Percentiles rank a stretch among this genome's conserved stretches.
phyloP scores from a whole-genome alignment of 148 eudicot species.

The Rhododendron williamsianum region DNA sequence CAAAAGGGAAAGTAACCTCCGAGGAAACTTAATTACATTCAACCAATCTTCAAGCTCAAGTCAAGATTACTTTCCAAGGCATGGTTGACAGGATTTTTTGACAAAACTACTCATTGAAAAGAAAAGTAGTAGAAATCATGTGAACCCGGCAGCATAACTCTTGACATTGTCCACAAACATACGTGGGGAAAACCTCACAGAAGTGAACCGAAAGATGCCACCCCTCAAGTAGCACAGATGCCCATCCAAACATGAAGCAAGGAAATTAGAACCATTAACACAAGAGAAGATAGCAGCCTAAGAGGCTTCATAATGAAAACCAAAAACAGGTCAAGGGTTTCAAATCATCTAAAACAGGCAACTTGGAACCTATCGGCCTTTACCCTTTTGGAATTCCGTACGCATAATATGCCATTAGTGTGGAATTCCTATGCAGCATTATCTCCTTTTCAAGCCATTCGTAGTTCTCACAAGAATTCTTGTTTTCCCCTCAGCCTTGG shows the following conservation, averaged over 20 bases:
- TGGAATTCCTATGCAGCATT: neutral
- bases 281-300: neutral
- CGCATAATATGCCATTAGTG: neutral
- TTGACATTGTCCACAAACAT: neutral
- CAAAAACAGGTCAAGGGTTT: neutral
- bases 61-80: neutral
- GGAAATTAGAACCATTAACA: neutral
- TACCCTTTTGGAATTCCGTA: neutral
- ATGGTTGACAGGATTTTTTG: neutral
- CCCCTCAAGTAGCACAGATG: neutral
- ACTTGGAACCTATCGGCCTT: neutral
- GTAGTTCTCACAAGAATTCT: neutral
- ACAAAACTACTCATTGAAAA: neutral
- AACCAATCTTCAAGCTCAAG: neutral
- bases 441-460: neutral
- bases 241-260: neutral
- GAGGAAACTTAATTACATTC: neutral
- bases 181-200: neutral
- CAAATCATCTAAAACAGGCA: neutral
- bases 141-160: neutral
- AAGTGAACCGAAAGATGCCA: neutral
- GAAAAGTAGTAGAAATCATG: neutral
- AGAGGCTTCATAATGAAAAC: neutral
- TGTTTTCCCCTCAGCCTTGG: neutral
- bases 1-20: neutral